These are phyloP conservation scores for Ballota nigra DNA, from an alignment of 257 asterid species.

Conservation along the genomic window DNA sequence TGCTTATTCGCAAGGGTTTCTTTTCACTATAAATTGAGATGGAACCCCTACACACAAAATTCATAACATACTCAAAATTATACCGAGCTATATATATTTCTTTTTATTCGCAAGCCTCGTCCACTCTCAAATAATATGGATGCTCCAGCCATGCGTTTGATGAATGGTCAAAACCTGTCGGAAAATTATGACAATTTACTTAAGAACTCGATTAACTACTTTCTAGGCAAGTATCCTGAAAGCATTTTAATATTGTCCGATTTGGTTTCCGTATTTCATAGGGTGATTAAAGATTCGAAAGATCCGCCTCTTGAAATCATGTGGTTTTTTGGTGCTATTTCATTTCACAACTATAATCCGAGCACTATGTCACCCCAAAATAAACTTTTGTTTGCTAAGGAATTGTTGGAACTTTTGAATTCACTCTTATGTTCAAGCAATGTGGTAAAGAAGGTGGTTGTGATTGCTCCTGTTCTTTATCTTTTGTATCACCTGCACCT, in stretches of 20 bases:
- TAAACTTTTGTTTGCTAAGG: conserved; percentile 6
- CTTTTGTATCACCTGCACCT: conserved; percentile 21
- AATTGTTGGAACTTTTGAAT: conserved; percentile 10
- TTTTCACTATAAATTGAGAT: not conserved
- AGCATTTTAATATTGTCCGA: not conserved
- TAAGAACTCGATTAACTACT: conserved; percentile 11
- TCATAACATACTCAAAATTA: not conserved
- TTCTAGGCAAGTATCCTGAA: conserved; percentile 14
- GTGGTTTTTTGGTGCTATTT: conserved; percentile 23
- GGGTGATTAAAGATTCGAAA: not conserved
- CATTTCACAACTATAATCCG: conserved; percentile 16
- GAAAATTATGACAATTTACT: not conserved
- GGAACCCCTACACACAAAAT: not conserved
- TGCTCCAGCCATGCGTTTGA: conserved; percentile 12
- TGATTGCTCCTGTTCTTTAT: conserved; percentile 35
- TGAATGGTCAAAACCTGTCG: not conserved
- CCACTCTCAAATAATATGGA: not conserved
- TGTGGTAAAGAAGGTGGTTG: conserved; percentile 27
- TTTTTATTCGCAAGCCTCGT: not conserved
- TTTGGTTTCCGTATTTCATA: not conserved
- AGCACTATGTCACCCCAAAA: conserved; percentile 17
- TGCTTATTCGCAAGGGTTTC: not conserved
- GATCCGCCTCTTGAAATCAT: conserved; percentile 32
- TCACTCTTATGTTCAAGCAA: conserved; percentile 14
- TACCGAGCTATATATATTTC: conserved; percentile 9